phyloP scores from a whole-genome alignment of 345 rosid species.

The Syzygium aromaticum region DNA sequence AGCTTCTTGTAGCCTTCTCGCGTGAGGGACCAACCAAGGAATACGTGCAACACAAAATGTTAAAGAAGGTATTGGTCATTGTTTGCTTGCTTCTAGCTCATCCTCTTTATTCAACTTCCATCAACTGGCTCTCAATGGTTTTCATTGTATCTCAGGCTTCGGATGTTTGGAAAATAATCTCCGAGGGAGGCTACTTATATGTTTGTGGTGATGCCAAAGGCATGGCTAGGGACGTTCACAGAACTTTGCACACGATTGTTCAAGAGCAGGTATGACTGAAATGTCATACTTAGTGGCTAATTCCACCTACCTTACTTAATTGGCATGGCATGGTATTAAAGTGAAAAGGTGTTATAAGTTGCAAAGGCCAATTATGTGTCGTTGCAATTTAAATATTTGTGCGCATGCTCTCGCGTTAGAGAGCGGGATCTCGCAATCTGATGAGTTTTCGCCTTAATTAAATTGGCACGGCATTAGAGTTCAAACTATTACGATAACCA shows the following conservation, averaged over 20 bases:
- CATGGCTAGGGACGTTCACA: conserved; percentile 96
- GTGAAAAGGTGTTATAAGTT: background rate
- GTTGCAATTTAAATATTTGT: background rate
- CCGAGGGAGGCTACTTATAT: conserved; percentile 73
- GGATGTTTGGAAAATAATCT: conserved; percentile 69
- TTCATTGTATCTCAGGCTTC: conserved; percentile 39
- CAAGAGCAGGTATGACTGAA: conserved; percentile 66
- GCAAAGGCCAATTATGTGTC: background rate
- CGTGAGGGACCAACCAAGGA: conserved; percentile 94
- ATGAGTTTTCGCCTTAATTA: background rate
- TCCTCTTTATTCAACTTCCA: background rate
- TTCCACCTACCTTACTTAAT: background rate
- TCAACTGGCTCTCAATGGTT: background rate
- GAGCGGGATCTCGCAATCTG: background rate
- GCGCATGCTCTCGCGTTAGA: background rate
- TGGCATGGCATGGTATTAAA: background rate
- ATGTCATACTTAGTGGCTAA: background rate
- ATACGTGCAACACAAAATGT: conserved; percentile 89
- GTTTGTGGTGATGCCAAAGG: conserved; percentile 99
- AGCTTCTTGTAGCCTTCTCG: conserved; percentile 83
- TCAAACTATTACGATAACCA: background rate
- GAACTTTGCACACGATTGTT: conserved; percentile 72
- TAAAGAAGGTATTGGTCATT: conserved; percentile 45
- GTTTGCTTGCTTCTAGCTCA: background rate
- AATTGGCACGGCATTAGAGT: background rate